Evolutionary conservation across 2,329 filamentous ascomycete genomes (phyloP), one percentile per base, ranked within the genome.

Genomic region (Epichloe typhina): DNA sequence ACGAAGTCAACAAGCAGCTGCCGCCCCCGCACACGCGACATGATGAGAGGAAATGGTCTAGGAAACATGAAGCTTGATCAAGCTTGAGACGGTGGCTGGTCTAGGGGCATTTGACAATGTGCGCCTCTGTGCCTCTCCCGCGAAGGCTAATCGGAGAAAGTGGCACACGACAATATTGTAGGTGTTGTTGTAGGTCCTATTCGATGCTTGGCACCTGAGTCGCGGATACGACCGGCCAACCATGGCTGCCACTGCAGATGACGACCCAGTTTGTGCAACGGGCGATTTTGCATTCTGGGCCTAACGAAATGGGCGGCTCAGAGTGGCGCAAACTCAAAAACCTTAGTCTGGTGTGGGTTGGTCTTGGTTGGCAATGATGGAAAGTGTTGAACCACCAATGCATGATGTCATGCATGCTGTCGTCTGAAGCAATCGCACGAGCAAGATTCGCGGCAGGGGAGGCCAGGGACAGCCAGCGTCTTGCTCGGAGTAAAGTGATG

Each of bases 121-220:
- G 41, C 47, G 51, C 51, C 47, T 41, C 47, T 23, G 47, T 43
- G 51, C 51, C 51, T 50, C 51, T 50, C 43, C 47, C 47, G 50
- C 8, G 15, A 26, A 36, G 36, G 40, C 46, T 35, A 51, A 31
- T 21, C 40, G 46, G 42, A 19, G 31, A n/a, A 37, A 19, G 36
- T 48, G 46, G 38, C 23, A 26, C 26, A 8, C 26, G 3, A 7
- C 7, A 26, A 26, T 3, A 3, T 26, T 26, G 26, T 26, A 26
- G 23, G 39, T 26, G 17, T 17, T 21, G 19, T 21, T 21, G 21
- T 21, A 23, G 23, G 39, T 31, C 26, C 26, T 8, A 31, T 31
- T 31, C 26, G 26, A 31, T 31, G 26, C 26, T 31, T 31, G 8
- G 26, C 26, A 31, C 26, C 26, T 31, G 26, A 31, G 26, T 9